Conservation (phyloP, 78 protist species). For the Polysphondylium violaceum region DNA sequence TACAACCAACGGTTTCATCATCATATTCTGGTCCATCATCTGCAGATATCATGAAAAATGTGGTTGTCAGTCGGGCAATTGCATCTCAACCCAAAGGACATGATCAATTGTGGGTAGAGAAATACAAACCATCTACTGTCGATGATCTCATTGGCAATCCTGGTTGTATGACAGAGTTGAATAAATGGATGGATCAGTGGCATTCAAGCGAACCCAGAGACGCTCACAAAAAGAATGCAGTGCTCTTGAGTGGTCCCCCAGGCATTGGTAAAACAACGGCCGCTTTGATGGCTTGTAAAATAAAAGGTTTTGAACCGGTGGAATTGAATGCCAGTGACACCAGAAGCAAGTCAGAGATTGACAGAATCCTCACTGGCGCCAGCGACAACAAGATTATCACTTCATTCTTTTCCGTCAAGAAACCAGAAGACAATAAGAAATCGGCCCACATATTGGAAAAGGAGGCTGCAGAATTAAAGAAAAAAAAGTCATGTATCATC, state of each 20-base stretch:
- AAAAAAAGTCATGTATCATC: conserved; percentile 54
- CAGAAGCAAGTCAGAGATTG: conserved; percentile 88
- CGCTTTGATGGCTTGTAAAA: conserved; percentile 78
- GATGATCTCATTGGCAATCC: conserved; percentile 89
- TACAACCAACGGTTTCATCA: conserved; percentile 10
- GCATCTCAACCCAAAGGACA: conserved; percentile 7
- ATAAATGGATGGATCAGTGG: conserved; percentile 86
- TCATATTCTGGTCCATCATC: not conserved
- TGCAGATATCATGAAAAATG: not conserved
- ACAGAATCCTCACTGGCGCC: conserved; percentile 9
- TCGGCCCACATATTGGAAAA: no score
- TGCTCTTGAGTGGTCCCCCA: conserved; percentile 92
- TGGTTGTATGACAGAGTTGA: conserved; percentile 32
- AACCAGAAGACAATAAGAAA: not conserved
- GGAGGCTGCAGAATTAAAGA: not conserved
- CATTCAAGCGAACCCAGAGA: conserved; percentile 2
- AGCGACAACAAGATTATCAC: conserved; percentile 63
- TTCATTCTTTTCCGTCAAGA: conserved; percentile 41
- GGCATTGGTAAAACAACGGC: conserved; percentile 98
- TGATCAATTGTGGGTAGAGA: conserved; percentile 81
- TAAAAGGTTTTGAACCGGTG: conserved; percentile 86
- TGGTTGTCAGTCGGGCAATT: not conserved
- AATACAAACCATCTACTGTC: conserved; percentile 84
- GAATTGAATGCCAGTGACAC: conserved; percentile 98
- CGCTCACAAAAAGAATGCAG: conserved; percentile 54